A percentile compares a stretch with the other conserved stretches of the same genome.
Conservation (phyloP, 306 rosid species). For the Cotoneaster glaucophyllus region DNA sequence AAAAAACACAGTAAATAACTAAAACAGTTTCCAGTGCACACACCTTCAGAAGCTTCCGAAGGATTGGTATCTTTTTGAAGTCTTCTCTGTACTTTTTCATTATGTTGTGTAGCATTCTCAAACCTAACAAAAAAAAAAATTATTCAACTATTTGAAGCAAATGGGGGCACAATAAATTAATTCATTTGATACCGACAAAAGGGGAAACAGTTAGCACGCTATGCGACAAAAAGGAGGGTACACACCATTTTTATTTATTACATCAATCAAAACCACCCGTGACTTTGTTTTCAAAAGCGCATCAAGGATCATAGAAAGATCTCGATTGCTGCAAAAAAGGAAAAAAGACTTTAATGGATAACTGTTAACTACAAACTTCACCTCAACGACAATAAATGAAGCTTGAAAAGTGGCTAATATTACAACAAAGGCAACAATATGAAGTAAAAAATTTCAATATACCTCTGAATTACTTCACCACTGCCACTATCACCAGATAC, state of each 20-base stretch:
- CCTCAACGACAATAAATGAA: constrained; percentile 5
- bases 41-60: constrained; percentile 98
- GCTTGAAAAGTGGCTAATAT: constrained; percentile 13
- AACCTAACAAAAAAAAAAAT: constrained; percentile 40
- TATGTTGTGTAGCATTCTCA: constrained; percentile 94
- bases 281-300: constrained; percentile 95
- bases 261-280: constrained; percentile 73
- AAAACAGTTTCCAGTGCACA: background rate
- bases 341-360: background rate
- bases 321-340: constrained; percentile 70
- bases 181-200: background rate
- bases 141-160: constrained; percentile 19
- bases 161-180: background rate
- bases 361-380: constrained; percentile 5
- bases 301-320: constrained; percentile 97
- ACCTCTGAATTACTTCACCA: constrained; percentile 97
- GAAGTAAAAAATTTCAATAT: constrained; percentile 3
- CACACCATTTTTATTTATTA: constrained; percentile 82
- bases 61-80: constrained; percentile 95
- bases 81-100: constrained; percentile 83
- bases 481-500: constrained; percentile 79
- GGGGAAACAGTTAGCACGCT: background rate
- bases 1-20: background rate
- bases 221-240: constrained; percentile 6
- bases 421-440: background rate